Conservation (phyloP, 495 filamentous ascomycete genomes). For the Cladorrhinum samala region DNA sequence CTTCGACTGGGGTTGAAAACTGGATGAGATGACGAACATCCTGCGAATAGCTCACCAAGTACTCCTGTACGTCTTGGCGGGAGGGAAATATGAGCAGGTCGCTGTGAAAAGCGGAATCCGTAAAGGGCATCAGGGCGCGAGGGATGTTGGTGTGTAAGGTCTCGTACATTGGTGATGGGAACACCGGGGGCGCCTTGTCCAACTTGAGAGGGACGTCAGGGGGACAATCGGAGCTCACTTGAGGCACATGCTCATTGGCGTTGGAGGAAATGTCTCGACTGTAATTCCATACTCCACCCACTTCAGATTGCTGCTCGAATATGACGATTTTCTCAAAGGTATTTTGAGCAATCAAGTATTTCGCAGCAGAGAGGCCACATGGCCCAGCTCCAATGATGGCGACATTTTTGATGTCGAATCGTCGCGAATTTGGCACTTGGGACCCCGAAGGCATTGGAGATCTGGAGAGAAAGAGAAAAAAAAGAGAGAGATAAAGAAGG, state of each 20-base stretch:
- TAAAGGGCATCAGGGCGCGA: slow-evolving; percentile 71
- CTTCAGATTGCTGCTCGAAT: slow-evolving; percentile 69
- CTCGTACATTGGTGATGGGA: slow-evolving; percentile 71
- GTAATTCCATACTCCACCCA: slow-evolving; percentile 84
- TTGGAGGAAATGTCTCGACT: slow-evolving; percentile 28
- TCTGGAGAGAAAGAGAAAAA: background rate
- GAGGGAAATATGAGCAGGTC: slow-evolving; percentile 65
- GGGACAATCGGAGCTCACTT: slow-evolving; percentile 33
- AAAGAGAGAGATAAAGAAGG: background rate
- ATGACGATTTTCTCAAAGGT: slow-evolving; percentile 65
- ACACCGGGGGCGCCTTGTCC: slow-evolving; percentile 38
- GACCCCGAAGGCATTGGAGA: slow-evolving; percentile 23
- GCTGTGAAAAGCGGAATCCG: slow-evolving; percentile 59
- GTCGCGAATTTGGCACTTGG: background rate
- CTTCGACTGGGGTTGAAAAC: slow-evolving; percentile 38
- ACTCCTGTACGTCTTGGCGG: slow-evolving; percentile 59
- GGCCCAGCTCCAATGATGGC: slow-evolving; percentile 70
- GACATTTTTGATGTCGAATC: slow-evolving; percentile 45
- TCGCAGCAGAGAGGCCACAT: slow-evolving; percentile 60
- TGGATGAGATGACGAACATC: slow-evolving; percentile 47
- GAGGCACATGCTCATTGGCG: slow-evolving; percentile 31
- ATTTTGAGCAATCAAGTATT: slow-evolving; percentile 68
- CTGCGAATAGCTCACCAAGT: slow-evolving; percentile 66
- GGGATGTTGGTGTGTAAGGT: slow-evolving; percentile 82
- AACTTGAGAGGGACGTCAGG: slow-evolving; percentile 35